Percentiles rank a stretch among this genome's conserved stretches.
Evolutionary conservation across 495 filamentous ascomycete genomes (phyloP).

Genomic region (Neurospora sp.): DNA sequence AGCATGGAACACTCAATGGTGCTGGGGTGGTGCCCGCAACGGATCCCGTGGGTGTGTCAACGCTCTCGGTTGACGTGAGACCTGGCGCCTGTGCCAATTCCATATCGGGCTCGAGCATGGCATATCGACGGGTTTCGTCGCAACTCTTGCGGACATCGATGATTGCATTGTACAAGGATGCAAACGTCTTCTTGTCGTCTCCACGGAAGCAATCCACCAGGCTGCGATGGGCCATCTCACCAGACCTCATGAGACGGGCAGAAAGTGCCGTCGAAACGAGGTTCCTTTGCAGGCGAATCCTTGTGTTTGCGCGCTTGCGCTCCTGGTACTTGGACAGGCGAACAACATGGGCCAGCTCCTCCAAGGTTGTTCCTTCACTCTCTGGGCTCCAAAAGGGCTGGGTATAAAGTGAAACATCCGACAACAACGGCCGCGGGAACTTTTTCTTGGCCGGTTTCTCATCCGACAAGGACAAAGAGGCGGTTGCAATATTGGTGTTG

Average conservation of each 20-base stretch:
- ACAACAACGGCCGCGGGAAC: conserved; percentile 34
- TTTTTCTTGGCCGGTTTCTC: conserved; percentile 19
- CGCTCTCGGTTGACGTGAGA: conserved; percentile 34
- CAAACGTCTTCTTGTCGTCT: conserved; percentile 85
- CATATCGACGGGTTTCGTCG: conserved; percentile 58
- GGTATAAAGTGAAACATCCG: conserved; percentile 42
- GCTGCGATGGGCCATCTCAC: conserved; percentile 67
- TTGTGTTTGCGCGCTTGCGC: conserved; percentile 56
- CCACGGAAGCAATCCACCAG: conserved; percentile 81
- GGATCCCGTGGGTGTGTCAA: conserved; percentile 30
- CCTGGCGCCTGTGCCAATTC: conserved; percentile 38
- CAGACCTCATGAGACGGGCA: conserved; percentile 67
- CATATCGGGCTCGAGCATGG: conserved; percentile 58
- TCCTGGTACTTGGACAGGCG: conserved; percentile 64
- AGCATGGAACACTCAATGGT: conserved; percentile 49
- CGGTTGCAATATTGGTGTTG: conserved; percentile 3
- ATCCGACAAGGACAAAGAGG: conserved; percentile 9
- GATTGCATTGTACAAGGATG: conserved; percentile 74
- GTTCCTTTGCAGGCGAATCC: conserved; percentile 55
- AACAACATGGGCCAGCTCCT: conserved; percentile 62
- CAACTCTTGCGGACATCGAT: conserved; percentile 83
- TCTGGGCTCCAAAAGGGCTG: conserved; percentile 37
- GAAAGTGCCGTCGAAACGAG: conserved; percentile 68
- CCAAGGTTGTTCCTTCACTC: conserved; percentile 49
- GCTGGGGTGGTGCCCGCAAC: conserved; percentile 25